A percentile compares a stretch with the other conserved stretches of the same genome.
These are phyloP conservation scores for Eucalyptus paniculata DNA, from an alignment of 345 rosid species.

Conservation along the genomic window DNA sequence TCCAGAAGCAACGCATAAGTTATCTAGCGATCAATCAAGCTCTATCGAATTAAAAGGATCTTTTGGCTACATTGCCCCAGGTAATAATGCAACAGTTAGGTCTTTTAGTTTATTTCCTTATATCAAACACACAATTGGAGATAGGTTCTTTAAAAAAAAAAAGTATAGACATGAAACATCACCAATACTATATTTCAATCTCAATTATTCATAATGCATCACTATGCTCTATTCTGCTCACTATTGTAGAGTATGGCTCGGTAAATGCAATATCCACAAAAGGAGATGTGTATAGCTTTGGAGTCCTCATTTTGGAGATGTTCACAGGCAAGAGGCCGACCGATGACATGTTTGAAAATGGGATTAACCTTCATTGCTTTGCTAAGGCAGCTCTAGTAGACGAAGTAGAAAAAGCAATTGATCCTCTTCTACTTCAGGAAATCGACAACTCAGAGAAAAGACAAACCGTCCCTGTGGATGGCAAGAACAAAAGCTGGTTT, in stretches of 20 bases:
- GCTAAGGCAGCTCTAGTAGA: not conserved
- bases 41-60: too few species aligned
- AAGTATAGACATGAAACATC: accelerated
- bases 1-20: too few species aligned
- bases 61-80: too few species aligned
- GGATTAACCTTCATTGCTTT: not conserved
- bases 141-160: accelerated
- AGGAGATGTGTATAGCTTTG: not conserved
- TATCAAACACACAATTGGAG: too few species aligned
- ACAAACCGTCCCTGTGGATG: accelerated
- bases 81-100: too few species aligned
- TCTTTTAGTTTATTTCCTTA: too few species aligned
- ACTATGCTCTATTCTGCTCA: too few species aligned
- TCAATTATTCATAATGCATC: too few species aligned
- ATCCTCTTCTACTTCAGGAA: not conserved
- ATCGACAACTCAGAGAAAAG: accelerated
- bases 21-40: too few species aligned
- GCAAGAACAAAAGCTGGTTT: not conserved
- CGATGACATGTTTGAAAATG: not conserved
- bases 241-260: not conserved
- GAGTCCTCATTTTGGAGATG: not conserved
- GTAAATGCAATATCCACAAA: not conserved
- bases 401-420: not conserved
- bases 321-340: not conserved
- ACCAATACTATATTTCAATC: too few species aligned